These are phyloP conservation scores for Metschnikowia borealis DNA, from an alignment of 805 yeast genomes.

Conservation along the genomic window DNA sequence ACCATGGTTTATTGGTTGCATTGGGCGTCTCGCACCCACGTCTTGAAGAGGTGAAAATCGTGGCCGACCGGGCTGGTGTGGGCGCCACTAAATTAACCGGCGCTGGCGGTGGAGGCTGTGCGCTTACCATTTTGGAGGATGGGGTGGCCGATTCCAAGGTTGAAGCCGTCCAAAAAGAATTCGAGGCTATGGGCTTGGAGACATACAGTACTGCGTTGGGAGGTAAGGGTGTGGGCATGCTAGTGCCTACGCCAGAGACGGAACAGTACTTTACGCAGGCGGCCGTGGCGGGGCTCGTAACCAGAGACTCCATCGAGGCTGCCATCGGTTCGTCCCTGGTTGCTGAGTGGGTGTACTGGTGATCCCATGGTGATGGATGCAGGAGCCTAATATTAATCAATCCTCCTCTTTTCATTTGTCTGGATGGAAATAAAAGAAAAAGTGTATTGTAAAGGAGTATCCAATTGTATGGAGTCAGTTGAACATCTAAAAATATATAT, in stretches of 20 bases:
- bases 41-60: slow-evolving; percentile 67
- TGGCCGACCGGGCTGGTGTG: slow-evolving; percentile 58
- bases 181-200: slow-evolving; percentile 54
- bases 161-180: slow-evolving; percentile 32
- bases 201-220: slow-evolving; percentile 80
- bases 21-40: slow-evolving; percentile 92
- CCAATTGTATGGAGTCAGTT: too few species aligned
- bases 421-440: too few species aligned
- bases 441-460: too few species aligned
- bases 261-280: slow-evolving; percentile 25
- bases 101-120: slow-evolving; percentile 99
- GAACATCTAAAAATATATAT: too few species aligned
- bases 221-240: slow-evolving; percentile 79
- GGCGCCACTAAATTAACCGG: slow-evolving; percentile 96
- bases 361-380: slow-evolving; percentile 5
- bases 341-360: slow-evolving; percentile 63
- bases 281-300: slow-evolving; percentile 33
- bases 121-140: slow-evolving; percentile 72
- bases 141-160: slow-evolving; percentile 33
- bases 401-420: neutral
- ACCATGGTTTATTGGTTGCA: slow-evolving; percentile 82
- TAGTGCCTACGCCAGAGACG: slow-evolving; percentile 17
- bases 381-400: neutral
- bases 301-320: slow-evolving; percentile 46
- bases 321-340: slow-evolving; percentile 41